These are phyloP conservation scores for Alectoria sarmentosa DNA, from an alignment of 495 filamentous ascomycete species.

Conservation along the genomic window DNA sequence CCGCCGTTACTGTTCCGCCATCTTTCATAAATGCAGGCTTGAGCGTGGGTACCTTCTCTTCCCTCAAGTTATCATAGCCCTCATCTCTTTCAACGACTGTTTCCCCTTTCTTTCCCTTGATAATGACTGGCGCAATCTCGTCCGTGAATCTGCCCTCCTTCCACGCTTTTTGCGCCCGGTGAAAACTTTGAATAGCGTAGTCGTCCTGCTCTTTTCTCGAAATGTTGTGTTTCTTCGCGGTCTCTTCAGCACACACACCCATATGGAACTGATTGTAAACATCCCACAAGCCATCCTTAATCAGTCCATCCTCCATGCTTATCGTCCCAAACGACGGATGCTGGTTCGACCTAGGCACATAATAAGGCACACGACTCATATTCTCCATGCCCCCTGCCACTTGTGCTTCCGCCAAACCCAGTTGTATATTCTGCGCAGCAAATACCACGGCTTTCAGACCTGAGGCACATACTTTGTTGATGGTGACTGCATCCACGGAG, in stretches of 20 bases:
- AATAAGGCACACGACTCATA: constrained; percentile 92
- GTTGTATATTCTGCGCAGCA: constrained; percentile 88
- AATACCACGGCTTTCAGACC: constrained; percentile 87
- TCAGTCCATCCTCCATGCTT: constrained; percentile 80
- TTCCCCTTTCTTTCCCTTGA: constrained; percentile 78
- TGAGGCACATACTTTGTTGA: constrained; percentile 97
- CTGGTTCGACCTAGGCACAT: constrained; percentile 67
- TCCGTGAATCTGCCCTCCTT: constrained; percentile 68
- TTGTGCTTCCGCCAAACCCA: constrained; percentile 78
- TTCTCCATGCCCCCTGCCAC: constrained; percentile 96
- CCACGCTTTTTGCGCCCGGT: constrained; percentile 89
- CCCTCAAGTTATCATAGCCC: constrained; percentile 74
- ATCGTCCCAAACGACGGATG: constrained; percentile 79
- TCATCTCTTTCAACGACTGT: constrained; percentile 74
- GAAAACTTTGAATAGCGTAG: constrained; percentile 82
- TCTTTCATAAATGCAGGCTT: constrained; percentile 87
- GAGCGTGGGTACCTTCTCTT: constrained; percentile 75
- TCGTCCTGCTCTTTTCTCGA: constrained; percentile 79
- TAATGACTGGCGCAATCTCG: constrained; percentile 79
- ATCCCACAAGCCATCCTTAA: constrained; percentile 94
- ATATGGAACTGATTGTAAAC: constrained; percentile 96
- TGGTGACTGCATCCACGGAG: constrained; percentile 74
- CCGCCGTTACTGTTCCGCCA: constrained; percentile 89
- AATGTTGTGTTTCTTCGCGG: constrained; percentile 78
- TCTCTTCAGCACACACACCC: constrained; percentile 96